Base-by-base conservation (phyloP, 164 flowering plant species). In the Echeveria elegans region DNA sequence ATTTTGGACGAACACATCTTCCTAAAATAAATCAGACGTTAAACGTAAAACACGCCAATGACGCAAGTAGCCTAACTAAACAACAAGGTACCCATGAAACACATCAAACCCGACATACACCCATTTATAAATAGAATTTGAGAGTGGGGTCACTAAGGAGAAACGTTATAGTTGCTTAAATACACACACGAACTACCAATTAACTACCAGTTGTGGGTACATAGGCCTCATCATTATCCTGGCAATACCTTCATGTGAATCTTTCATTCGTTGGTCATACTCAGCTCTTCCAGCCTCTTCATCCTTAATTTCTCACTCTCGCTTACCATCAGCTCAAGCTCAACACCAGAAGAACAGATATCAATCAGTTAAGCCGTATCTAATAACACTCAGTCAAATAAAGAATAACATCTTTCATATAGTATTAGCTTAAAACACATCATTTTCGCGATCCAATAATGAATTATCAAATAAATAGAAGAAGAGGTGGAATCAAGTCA, bases 211-310 rank as follows among this genome's bases (percentile, higher is more conserved):
- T 29, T 61, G 38, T 63, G n/a, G 30, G 29, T 40, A 38, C 26
- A 40, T 40, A 24, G 15, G 45, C 64, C 40, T 40, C 70, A 40
- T 21, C 65, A 38, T 58, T 31, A 15, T 14, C 28, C 28, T 11
- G n/a, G 68, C 2, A 10, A 34, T 23, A 63, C 40, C 40, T 38
- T 23, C 41, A 38, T 5, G 31, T 52, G 26, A 30, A 19, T 18
- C 67, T 50, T 78, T 72, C 71, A 68, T 53, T 86, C 91, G 29
- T 85, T 75, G 76, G 73, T 82, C 82, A 83, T 86, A 73, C 87
- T 82, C 79, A 86, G 81, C 79, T 86, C 88, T 72, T 86, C 91
- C 78, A 86, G 78, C 77, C 85, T 86, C 83, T 83, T 84, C 88
- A 86, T 73, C 87, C 91, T 82, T 85, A 82, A 26, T 72, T 66